phyloP scores from a whole-genome alignment of 1,139 yeast species.

The Hansenula lynferdii region DNA sequence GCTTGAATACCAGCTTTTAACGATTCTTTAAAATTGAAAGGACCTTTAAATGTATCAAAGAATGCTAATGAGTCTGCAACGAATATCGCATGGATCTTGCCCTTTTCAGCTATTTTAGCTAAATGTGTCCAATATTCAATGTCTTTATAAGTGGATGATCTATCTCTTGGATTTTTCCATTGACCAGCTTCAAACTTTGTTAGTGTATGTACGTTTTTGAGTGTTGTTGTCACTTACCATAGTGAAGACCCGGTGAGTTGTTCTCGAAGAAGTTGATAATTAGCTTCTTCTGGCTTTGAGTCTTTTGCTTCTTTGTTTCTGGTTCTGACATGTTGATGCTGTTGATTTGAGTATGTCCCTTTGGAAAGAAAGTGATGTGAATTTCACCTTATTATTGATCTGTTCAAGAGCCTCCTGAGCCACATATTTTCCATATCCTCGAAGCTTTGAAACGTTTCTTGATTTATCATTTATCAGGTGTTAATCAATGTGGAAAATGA shows the following conservation, averaged over 20 bases:
- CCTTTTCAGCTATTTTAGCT: slow-evolving; percentile 34
- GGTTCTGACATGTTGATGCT: background rate
- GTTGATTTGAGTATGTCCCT: too few relatives aligned
- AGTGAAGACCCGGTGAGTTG: background rate
- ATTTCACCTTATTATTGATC: too few relatives aligned
- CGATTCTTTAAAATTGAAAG: slow-evolving; percentile 28
- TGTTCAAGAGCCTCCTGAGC: too few relatives aligned
- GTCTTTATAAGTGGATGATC: slow-evolving; percentile 27
- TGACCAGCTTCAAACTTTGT: background rate
- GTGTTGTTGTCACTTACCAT: background rate
- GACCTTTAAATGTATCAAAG: slow-evolving; percentile 33
- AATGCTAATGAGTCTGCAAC: slow-evolving; percentile 39
- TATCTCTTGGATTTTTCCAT: slow-evolving; percentile 41
- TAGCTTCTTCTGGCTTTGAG: background rate
- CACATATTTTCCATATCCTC: too few relatives aligned
- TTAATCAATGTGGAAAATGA: too few relatives aligned
- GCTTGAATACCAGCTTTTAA: slow-evolving; percentile 32
- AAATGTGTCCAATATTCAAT: slow-evolving; percentile 36
- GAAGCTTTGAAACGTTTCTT: too few relatives aligned
- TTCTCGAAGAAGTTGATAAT: background rate
- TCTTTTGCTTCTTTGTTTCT: background rate
- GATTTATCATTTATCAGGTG: too few relatives aligned
- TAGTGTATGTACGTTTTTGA: background rate
- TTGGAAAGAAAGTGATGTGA: too few relatives aligned
- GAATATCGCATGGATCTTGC: slow-evolving; percentile 37